phyloP scores from a whole-genome alignment of 2,329 filamentous ascomycete genomes.

The Colletotrichum horii region DNA sequence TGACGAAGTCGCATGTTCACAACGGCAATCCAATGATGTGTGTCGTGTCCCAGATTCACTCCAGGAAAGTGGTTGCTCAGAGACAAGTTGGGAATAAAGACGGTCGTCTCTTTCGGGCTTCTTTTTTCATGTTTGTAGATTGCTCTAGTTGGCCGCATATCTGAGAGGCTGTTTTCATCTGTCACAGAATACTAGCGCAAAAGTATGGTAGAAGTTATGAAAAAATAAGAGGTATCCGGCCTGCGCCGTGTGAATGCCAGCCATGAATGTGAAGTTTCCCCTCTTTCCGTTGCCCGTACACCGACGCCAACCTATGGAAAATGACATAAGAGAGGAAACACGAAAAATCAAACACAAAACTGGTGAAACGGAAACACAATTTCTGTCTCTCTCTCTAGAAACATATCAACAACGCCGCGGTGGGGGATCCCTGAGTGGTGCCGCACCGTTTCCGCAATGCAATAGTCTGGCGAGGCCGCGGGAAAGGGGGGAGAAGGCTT shows the following conservation, averaged over 20 bases:
- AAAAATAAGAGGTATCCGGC: neutral
- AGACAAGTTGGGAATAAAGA: neutral
- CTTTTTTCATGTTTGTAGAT: neutral
- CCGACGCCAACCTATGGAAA: slow-evolving; percentile 5
- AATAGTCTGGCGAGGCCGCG: neutral
- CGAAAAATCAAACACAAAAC: neutral
- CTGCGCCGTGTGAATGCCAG: slow-evolving; percentile 19
- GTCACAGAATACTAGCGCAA: neutral
- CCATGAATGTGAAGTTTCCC: neutral
- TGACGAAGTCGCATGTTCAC: neutral
- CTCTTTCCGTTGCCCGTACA: slow-evolving; percentile 10
- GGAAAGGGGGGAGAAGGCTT: neutral
- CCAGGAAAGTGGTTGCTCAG: neutral
- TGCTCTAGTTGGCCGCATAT: slow-evolving; percentile 1
- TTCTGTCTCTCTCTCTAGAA: neutral
- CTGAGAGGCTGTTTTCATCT: neutral
- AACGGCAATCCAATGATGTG: neutral
- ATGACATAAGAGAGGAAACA: neutral
- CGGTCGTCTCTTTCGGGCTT: neutral
- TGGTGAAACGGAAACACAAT: neutral
- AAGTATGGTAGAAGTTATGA: neutral
- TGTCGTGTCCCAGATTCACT: neutral
- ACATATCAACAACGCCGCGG: neutral
- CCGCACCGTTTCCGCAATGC: slow-evolving; percentile 7
- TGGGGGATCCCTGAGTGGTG: neutral